Evolutionary conservation across 805 yeast genomes (phyloP).

Genomic region (Blastobotrys chiropterorum): DNA sequence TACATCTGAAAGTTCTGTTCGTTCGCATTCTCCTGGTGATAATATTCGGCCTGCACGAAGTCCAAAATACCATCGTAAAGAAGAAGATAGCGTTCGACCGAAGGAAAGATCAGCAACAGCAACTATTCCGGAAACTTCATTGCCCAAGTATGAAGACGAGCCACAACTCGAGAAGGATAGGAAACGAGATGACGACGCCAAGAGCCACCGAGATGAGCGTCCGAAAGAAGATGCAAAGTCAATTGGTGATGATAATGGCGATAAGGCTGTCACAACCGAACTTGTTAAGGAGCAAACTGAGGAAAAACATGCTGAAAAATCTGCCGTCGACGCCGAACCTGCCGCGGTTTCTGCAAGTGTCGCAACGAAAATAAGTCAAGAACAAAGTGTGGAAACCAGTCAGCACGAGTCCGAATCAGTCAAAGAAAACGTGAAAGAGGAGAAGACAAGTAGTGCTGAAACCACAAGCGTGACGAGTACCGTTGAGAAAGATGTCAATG

Average conservation of each 20-base stretch:
- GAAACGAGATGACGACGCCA: neutral
- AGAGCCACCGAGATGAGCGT: neutral
- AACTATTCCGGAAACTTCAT: neutral
- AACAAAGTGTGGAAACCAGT: neutral
- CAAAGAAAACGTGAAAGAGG: neutral
- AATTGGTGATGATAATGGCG: neutral
- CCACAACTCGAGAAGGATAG: neutral
- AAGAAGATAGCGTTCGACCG: neutral
- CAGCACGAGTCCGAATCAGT: neutral
- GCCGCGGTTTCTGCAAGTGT: neutral
- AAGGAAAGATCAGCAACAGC: neutral
- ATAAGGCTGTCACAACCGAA: neutral
- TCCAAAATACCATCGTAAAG: neutral
- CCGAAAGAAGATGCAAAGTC: neutral
- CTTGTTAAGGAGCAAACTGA: neutral
- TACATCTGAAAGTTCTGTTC: neutral
- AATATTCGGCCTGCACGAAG: neutral
- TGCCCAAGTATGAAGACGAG: neutral
- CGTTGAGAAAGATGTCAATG: neutral
- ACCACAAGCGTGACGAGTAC: neutral
- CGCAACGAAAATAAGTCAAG: neutral
- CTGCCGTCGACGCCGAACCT: neutral
- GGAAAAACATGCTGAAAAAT: neutral
- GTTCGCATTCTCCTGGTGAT: neutral
- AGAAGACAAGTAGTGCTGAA: neutral